These are phyloP conservation scores for Tetrahymena elliotti DNA, from an alignment of 73 alveolate genomes.

Conservation along the genomic window DNA sequence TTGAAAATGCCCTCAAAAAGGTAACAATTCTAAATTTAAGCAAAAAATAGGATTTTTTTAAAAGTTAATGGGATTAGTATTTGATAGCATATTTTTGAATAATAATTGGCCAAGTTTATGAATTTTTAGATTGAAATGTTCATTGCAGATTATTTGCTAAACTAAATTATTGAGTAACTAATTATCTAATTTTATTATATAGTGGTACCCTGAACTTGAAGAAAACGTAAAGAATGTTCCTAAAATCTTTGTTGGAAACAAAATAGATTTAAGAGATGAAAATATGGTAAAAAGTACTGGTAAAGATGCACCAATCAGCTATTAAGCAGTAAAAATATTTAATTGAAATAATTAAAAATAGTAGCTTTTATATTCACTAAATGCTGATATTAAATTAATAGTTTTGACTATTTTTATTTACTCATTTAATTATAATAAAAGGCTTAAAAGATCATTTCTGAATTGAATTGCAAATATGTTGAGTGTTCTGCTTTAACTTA, in stretches of 20 bases:
- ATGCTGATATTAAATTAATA: not conserved
- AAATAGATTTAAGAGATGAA: constrained; percentile 50
- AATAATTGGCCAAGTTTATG: no score
- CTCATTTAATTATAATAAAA: not conserved
- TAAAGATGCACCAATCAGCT: not conserved
- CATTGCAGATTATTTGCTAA: no score
- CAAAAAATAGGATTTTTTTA: no score
- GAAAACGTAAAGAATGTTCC: constrained; percentile 49
- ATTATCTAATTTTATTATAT: not conserved
- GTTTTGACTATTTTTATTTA: not conserved
- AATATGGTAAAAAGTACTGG: not conserved
- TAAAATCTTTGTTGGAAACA: constrained; percentile 59
- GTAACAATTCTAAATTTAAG: not conserved
- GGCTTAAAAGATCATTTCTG: constrained; percentile 9
- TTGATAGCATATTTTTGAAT: no score
- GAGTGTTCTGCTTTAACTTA: constrained; percentile 42
- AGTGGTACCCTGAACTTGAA: constrained; percentile 65
- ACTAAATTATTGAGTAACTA: no score
- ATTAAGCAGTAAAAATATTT: constrained; percentile 3
- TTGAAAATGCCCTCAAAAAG: constrained; percentile 48
- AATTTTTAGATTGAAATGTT: not conserved
- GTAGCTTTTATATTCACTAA: not conserved
- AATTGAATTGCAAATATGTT: not conserved
- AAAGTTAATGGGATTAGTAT: no score
- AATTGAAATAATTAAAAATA: not conserved